A percentile compares a stretch with the other conserved stretches of the same genome.
phyloP scores from a whole-genome alignment of 140 eudicot species.

The Bidens hawaiensis region DNA sequence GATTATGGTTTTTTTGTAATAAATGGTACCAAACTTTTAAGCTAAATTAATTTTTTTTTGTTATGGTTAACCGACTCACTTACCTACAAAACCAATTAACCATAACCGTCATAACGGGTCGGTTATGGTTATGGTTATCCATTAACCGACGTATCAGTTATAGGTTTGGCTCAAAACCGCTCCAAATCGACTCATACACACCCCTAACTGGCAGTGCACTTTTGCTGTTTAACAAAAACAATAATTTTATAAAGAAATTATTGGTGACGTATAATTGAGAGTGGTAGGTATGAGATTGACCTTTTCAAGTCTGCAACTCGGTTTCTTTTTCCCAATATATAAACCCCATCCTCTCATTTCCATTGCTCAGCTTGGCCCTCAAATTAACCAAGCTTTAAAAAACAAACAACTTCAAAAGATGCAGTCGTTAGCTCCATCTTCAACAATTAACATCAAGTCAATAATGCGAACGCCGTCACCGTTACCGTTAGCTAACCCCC shows the following conservation, averaged over 20 bases:
- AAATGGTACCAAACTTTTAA: no score
- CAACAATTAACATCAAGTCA: conserved; percentile 31
- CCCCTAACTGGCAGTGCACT: no score
- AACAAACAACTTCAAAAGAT: conserved; percentile 9
- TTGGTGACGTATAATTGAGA: not conserved
- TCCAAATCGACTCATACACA: no score
- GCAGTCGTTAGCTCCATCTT: conserved; percentile 44
- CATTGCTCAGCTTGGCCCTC: conserved; percentile 68
- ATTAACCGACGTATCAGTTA: no score
- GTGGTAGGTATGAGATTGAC: conserved; percentile 70
- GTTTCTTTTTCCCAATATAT: conserved; percentile 33
- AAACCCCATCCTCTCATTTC: conserved; percentile 23
- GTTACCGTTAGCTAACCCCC: conserved; percentile 11
- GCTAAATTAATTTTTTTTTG: no score
- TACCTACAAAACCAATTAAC: no score
- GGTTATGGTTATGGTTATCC: no score
- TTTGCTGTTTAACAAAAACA: no score
- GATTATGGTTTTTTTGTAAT: no score
- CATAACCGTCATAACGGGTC: no score
- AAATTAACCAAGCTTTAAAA: conserved; percentile 41
- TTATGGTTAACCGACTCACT: no score
- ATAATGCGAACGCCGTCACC: conserved; percentile 28
- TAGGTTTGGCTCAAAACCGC: no score
- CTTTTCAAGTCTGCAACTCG: conserved; percentile 29
- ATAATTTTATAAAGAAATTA: not conserved